phyloP scores from a whole-genome alignment of 805 yeast species.

The Starmerella apis region DNA sequence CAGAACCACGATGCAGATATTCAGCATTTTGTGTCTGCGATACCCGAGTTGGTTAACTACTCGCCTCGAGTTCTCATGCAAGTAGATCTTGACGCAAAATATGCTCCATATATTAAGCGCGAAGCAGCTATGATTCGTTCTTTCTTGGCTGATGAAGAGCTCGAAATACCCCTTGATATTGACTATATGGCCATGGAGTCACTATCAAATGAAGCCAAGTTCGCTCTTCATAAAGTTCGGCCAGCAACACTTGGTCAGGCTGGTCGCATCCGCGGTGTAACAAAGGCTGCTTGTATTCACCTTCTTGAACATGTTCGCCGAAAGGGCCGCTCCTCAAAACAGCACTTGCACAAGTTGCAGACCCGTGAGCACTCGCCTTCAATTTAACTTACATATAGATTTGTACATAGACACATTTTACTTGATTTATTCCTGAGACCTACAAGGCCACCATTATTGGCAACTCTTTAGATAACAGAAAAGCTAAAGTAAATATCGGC shows the following conservation, averaged over 20 bases:
- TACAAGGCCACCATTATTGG: too few species aligned
- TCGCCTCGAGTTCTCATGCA: slow-evolving; percentile 46
- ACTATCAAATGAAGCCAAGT: slow-evolving; percentile 66
- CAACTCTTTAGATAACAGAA: too few species aligned
- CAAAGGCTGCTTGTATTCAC: slow-evolving; percentile 85
- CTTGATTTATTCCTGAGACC: too few species aligned
- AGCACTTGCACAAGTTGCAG: neutral
- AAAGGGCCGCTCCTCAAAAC: neutral
- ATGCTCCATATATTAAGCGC: slow-evolving; percentile 65
- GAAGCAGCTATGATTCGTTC: slow-evolving; percentile 65
- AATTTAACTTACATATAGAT: neutral
- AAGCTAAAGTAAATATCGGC: too few species aligned
- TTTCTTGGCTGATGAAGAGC: slow-evolving; percentile 69
- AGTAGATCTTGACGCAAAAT: slow-evolving; percentile 68
- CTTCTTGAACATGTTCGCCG: slow-evolving; percentile 38
- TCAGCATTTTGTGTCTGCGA: slow-evolving; percentile 32
- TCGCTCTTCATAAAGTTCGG: slow-evolving; percentile 56
- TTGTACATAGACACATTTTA: neutral
- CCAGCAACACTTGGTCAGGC: slow-evolving; percentile 95
- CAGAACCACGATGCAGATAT: slow-evolving; percentile 60
- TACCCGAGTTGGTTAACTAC: slow-evolving; percentile 34
- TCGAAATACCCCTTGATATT: slow-evolving; percentile 57
- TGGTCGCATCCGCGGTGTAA: slow-evolving; percentile 83
- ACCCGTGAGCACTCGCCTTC: too few species aligned
- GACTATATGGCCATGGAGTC: slow-evolving; percentile 52